phyloP scores from a whole-genome alignment of 306 rosid genomes.

The Fragaria nilgerrensis region DNA sequence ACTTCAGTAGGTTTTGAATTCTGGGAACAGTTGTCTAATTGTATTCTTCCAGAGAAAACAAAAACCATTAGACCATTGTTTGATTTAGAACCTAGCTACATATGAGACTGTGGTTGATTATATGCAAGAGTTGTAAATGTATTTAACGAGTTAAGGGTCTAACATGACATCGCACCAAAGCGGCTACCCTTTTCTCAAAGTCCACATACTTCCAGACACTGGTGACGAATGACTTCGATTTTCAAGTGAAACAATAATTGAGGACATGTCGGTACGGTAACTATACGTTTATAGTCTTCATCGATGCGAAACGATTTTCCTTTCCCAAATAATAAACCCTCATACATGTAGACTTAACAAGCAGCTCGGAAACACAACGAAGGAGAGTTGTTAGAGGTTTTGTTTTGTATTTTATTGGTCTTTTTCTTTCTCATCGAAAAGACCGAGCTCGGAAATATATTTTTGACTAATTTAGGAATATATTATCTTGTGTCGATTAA shows the following conservation, averaged over 20 bases:
- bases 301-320: background rate
- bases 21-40: background rate
- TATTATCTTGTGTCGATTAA: background rate
- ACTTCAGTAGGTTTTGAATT: background rate
- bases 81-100: background rate
- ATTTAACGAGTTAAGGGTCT: background rate
- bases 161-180: background rate
- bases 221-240: background rate
- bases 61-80: background rate
- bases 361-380: too few relatives aligned
- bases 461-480: background rate
- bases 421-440: too few relatives aligned
- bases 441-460: background rate
- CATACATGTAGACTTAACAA: background rate
- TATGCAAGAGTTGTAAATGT: too few relatives aligned
- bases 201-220: constrained; percentile 15
- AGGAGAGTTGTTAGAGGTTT: too few relatives aligned
- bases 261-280: background rate
- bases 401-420: too few relatives aligned
- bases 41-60: background rate
- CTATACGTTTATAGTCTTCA: background rate
- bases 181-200: background rate
- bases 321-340: background rate
- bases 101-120: background rate
- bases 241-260: background rate